These are phyloP conservation scores for Globisporangium paddicum DNA, from an alignment of 352 stramenopile genomes.

Conservation along the genomic window DNA sequence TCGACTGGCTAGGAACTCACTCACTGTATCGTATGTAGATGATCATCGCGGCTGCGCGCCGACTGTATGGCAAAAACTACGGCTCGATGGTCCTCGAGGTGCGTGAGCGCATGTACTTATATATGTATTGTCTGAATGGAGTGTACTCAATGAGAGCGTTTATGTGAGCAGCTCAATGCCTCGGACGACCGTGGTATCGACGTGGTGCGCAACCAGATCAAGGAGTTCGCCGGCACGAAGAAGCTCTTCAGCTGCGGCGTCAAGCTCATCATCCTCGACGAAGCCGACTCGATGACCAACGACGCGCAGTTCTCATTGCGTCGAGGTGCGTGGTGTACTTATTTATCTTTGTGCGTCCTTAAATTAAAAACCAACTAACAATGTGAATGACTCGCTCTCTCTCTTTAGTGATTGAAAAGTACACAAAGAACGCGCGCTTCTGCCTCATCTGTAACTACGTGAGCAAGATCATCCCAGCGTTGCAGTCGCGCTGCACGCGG, in stretches of 20 bases:
- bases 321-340: constrained; percentile 33
- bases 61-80: constrained; percentile 95
- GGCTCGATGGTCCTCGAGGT: constrained; percentile 93
- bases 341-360: no score
- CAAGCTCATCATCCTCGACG: constrained; percentile 98
- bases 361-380: no score
- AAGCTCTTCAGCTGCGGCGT: constrained; percentile 94
- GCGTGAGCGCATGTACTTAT: constrained; percentile 1
- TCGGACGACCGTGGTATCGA: constrained; percentile 97
- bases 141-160: not conserved
- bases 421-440: constrained; percentile 97
- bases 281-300: constrained; percentile 98
- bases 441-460: constrained; percentile 99
- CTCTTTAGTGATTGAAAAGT: constrained; percentile 94
- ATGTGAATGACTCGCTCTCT: not conserved
- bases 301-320: constrained; percentile 96
- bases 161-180: constrained; percentile 90
- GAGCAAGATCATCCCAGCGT: constrained; percentile 97
- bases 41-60: constrained; percentile 94
- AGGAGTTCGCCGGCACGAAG: constrained; percentile 97
- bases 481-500: constrained; percentile 96
- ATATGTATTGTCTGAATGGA: not conserved
- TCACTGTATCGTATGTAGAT: no score
- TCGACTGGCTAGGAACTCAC: no score
- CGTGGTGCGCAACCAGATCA: constrained; percentile 97